Conservation (phyloP, 2,329 filamentous ascomycete genomes). For the Exophiala phaeomuriformis region DNA sequence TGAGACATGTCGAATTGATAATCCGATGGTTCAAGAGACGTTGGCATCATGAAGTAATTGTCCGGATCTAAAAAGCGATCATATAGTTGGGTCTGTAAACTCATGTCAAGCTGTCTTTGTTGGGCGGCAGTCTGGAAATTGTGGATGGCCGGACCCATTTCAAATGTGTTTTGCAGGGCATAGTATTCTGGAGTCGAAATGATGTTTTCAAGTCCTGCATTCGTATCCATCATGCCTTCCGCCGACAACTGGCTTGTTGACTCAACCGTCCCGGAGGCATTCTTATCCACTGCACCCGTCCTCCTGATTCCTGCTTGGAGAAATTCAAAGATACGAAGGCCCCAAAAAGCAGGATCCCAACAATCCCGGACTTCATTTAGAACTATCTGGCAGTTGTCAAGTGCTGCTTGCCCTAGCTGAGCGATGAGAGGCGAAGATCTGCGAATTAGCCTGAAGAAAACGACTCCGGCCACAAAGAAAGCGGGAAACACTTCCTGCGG, state of each 20-base stretch:
- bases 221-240: not conserved
- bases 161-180: slow-evolving; percentile 7
- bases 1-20: slow-evolving; percentile 3
- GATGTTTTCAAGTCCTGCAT: not conserved
- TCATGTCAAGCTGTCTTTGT: slow-evolving; percentile 5
- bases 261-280: not conserved
- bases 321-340: slow-evolving; percentile 17
- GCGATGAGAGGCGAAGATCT: slow-evolving; percentile 4
- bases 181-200: not conserved
- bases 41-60: slow-evolving; percentile 10
- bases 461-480: slow-evolving; percentile 17
- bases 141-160: slow-evolving; percentile 11
- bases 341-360: slow-evolving; percentile 18
- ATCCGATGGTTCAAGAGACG: not conserved
- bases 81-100: slow-evolving; percentile 5
- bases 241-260: not conserved
- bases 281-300: not conserved
- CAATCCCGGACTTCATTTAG: slow-evolving; percentile 13
- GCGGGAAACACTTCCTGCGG: slow-evolving; percentile 16
- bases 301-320: slow-evolving; percentile 6
- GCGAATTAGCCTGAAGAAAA: slow-evolving; percentile 12
- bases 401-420: slow-evolving; percentile 9
- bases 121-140: slow-evolving; percentile 8
- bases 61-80: slow-evolving; percentile 7
- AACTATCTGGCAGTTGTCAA: slow-evolving; percentile 15